Evolutionary conservation across 352 stramenopile species (phyloP), one percentile per base, ranked within the genome.

Genomic region (Phytophthora crassamura): DNA sequence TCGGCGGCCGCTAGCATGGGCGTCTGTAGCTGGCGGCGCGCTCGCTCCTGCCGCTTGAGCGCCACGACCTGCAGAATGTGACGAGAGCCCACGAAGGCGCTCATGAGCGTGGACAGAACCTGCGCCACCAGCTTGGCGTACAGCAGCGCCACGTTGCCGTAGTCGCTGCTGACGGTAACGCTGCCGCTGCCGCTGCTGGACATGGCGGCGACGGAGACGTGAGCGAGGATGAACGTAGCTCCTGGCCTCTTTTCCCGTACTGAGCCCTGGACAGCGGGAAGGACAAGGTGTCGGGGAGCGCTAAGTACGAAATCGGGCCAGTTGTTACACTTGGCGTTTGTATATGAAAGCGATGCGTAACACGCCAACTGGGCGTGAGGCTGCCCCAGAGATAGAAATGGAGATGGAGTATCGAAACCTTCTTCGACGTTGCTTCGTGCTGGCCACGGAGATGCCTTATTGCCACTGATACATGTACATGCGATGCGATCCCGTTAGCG

Each of bases 111-210:
- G 36, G 84, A 93, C 42, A 80, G 77, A 41, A 90, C 61, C 74
- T 93, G 84, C 53, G 84, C 79, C 20, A 75, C 69, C 41, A 93
- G 69, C 56, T 93, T 91, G 36, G 67, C 77, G 58, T 86, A 83
- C 52, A 89, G 55, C 35, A 88, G 51, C 47, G 74, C 60, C 20
- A 71, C 56, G 39, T 72, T 69, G 39, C 60, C 64, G 42, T 74
- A 77, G 42, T 70, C 65, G 7, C 28, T 66, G 9, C 25, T 61
- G 22, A 43, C 30, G 48, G 25, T 55, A 14, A 3, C 15, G 38
- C 34, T 67, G 41, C 22, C 28, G 36, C 42, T 66, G 49, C 43
- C 40, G 40, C 32, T 61, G 61, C 50, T 73, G 40, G 54, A 68
- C 69, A 71, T 64, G 64, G 53, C 36, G 32, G 18, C 33, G 40